A percentile compares a stretch with the other conserved stretches of the same genome.
phyloP scores from a whole-genome alignment of 768 basidiomycete genomes.

The Phlebiopsis flavidoalba region DNA sequence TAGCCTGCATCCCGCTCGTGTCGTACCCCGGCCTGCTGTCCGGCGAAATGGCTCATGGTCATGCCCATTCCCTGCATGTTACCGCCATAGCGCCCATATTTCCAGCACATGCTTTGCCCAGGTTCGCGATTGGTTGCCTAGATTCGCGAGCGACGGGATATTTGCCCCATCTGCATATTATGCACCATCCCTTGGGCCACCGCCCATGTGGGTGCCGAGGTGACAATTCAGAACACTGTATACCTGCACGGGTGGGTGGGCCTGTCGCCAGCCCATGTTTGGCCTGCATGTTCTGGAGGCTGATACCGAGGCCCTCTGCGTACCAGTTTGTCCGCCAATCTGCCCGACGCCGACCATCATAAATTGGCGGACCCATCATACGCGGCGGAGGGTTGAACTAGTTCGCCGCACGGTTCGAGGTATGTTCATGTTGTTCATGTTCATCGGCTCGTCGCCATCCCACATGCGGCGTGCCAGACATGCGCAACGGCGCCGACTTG shows the following conservation, averaged over 20 bases:
- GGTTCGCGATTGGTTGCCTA: constrained; percentile 9
- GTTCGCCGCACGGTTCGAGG: not conserved
- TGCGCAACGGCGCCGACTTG: not conserved
- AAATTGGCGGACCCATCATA: constrained; percentile 24
- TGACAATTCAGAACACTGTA: constrained; percentile 9
- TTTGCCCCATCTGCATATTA: constrained; percentile 8
- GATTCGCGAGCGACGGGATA: not conserved
- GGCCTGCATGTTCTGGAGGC: constrained; percentile 11
- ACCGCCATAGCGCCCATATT: not conserved
- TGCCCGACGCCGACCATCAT: constrained; percentile 28
- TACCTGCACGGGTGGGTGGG: not conserved
- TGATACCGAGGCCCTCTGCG: constrained; percentile 11
- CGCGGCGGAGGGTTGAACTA: constrained; percentile 15
- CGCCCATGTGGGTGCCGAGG: constrained; percentile 4
- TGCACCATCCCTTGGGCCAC: constrained; percentile 10
- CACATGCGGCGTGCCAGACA: constrained; percentile 5
- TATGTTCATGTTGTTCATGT: constrained; percentile 12
- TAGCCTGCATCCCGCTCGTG: constrained; percentile 18
- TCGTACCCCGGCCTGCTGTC: constrained; percentile 16
- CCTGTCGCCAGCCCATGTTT: constrained; percentile 7
- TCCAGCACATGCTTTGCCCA: not conserved
- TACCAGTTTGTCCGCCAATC: constrained; percentile 20
- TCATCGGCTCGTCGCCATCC: constrained; percentile 21
- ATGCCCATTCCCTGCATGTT: constrained; percentile 16
- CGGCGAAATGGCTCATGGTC: constrained; percentile 21